Evolutionary conservation across 1,139 yeast genomes (phyloP), one percentile per base, ranked within the genome.

Genomic region (Meyerozyma sp.): DNA sequence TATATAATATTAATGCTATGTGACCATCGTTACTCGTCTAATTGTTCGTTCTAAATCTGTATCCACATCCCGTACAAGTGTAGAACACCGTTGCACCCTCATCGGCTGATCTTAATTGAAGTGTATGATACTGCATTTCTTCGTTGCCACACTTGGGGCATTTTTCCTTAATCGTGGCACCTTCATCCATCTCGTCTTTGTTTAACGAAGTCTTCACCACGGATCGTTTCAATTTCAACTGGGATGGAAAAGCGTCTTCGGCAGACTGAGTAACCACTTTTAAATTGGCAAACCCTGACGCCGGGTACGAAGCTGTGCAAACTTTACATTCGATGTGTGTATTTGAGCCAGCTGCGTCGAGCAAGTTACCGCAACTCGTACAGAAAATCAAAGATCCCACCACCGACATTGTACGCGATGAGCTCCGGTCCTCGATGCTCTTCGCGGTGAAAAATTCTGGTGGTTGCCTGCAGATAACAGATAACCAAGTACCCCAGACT

Each of bases 101-200:
- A 76, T 93, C 99, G 3, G 98, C 99, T 43, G 96, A 87, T 70
- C 99, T 81, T 55, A 93, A 77, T 67, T 93, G 99, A 56, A 93
- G 73, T 8, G 98, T 93, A 61, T 93, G 97, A 65, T 93, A 93
- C 62, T 84, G 93, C 98, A 94, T 94, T 66, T 93, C 97, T 58
- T 93, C 97, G 65, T 91, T 80, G 42, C 96, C 97, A 79, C 98
- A 93, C 66, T 90, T 83, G 20, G 98, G 98, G 74, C 99, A 93
- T 61, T 86, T 90, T 64, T 93, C 99, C 64, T 90, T 86, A 62
- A 93, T 93, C 20, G 94, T 85, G 34, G 98, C 98, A 51, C 97
- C 98, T 49, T 89, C 97, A 47, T 85, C 95, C 42, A 88, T 67
- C 54, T 91, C 98, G 53, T 81, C 82, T 37, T 79, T 79, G 57